A percentile compares a stretch with the other conserved stretches of the same genome.
Conservation (phyloP, 495 filamentous ascomycete genomes). For the Aspergillus wentii region DNA sequence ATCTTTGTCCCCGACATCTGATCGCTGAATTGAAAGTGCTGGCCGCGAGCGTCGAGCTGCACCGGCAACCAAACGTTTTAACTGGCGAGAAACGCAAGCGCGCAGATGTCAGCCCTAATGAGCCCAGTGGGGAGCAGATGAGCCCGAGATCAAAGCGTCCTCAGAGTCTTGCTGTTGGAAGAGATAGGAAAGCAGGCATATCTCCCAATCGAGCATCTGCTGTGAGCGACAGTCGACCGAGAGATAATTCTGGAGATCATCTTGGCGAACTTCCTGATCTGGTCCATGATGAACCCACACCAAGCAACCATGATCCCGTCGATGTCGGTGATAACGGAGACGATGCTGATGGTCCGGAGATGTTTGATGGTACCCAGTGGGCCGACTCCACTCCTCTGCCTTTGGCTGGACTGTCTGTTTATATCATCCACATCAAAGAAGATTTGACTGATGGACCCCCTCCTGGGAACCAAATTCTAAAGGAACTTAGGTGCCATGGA, state of each 20-base stretch:
- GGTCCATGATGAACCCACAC: conserved; percentile 4
- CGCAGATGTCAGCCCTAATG: conserved; percentile 1
- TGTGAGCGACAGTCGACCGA: too few relatives aligned
- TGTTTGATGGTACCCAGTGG: conserved; percentile 15
- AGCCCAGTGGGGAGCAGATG: conserved; percentile 3
- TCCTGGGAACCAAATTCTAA: conserved; percentile 61
- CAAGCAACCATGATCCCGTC: conserved; percentile 5
- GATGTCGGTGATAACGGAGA: conserved; percentile 7
- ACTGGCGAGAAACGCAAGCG: conserved; percentile 30
- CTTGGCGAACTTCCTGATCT: conserved; percentile 8
- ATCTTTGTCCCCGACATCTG: conserved; percentile 78
- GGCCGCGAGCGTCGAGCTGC: conserved; percentile 54
- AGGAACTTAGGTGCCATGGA: conserved; percentile 59
- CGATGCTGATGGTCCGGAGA: conserved; percentile 6
- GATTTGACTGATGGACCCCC: conserved; percentile 58
- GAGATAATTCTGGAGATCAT: background rate
- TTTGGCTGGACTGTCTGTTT: conserved; percentile 53
- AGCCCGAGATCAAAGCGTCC: conserved; percentile 24
- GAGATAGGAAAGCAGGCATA: conserved; percentile 1
- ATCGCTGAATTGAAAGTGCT: conserved; percentile 69
- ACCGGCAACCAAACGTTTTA: conserved; percentile 8
- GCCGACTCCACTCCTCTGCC: conserved; percentile 26
- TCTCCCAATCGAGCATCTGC: too few relatives aligned
- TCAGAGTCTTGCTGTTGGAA: conserved; percentile 2
- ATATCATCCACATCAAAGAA: conserved; percentile 84